Conservation (phyloP, 2,329 filamentous ascomycete species). For the Penicillium italicum region DNA sequence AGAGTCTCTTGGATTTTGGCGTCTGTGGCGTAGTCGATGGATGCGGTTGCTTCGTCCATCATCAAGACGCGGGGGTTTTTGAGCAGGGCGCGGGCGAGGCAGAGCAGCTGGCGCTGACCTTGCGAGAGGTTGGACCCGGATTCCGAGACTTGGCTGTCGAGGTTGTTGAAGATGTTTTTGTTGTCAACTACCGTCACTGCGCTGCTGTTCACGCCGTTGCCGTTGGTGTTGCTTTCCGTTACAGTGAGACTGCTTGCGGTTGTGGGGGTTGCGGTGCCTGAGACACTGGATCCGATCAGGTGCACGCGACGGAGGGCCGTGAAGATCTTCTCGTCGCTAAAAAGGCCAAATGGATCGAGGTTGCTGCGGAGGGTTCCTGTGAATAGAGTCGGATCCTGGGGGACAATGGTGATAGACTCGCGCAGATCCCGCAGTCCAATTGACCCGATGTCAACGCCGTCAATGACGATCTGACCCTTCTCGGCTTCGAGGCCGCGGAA, state of each 20-base stretch:
- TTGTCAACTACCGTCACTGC: conserved; percentile 56
- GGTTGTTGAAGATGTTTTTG: conserved; percentile 90
- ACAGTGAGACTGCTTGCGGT: conserved; percentile 28
- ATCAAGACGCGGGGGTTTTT: conserved; percentile 90
- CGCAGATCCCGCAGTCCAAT: conserved; percentile 93
- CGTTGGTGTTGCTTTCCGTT: conserved; percentile 16
- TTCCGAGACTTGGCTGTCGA: conserved; percentile 78
- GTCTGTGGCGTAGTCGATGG: conserved; percentile 94
- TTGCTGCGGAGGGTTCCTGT: conserved; percentile 89
- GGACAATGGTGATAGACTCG: conserved; percentile 93
- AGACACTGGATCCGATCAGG: conserved; percentile 57
- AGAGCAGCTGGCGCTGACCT: conserved; percentile 90
- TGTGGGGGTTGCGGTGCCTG: conserved; percentile 36
- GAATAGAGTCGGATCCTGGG: conserved; percentile 90
- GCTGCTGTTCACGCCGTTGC: conserved; percentile 22
- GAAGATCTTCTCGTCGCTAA: conserved; percentile 89
- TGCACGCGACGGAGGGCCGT: conserved; percentile 82
- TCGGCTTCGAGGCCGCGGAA: conserved; percentile 94
- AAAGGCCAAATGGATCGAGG: conserved; percentile 84
- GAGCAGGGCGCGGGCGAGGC: conserved; percentile 85
- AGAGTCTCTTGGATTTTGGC: conserved; percentile 95
- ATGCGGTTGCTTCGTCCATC: conserved; percentile 98
- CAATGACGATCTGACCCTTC: conserved; percentile 81
- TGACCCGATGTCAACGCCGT: conserved; percentile 80
- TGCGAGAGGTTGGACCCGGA: conserved; percentile 94